These are phyloP conservation scores for Leptographium wingfieldii DNA, from an alignment of 2,329 filamentous ascomycete genomes.

Conservation along the genomic window DNA sequence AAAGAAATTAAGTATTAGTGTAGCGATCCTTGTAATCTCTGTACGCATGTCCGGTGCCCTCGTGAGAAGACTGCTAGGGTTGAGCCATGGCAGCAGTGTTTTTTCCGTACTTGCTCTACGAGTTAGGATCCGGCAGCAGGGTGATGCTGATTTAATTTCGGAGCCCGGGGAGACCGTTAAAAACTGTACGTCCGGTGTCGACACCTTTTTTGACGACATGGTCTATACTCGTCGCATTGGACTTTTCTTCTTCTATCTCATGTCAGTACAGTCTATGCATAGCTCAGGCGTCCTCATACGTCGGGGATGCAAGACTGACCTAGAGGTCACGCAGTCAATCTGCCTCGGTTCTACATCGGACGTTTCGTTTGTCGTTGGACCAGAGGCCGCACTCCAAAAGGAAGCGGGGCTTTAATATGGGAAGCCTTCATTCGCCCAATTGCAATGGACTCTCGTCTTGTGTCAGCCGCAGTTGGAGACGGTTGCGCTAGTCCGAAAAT, in stretches of 20 bases:
- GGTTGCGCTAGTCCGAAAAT: no score
- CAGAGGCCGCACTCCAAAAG: no score
- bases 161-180: conserved; percentile 22
- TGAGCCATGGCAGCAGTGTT: conserved; percentile 16
- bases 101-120: no score
- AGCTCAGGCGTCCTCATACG: conserved; percentile 1
- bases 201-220: conserved; percentile 23
- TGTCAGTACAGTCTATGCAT: conserved; percentile 6
- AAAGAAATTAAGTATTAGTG: conserved; percentile 21
- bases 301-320: conserved; percentile 20
- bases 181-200: conserved; percentile 24
- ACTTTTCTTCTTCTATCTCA: conserved; percentile 22
- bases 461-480: no score
- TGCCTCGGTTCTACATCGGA: conserved; percentile 20
- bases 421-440: no score
- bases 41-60: conserved; percentile 25
- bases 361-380: no score
- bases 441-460: no score
- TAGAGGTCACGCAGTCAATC: conserved; percentile 30
- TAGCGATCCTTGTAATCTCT: conserved; percentile 21
- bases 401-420: no score
- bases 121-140: conserved; percentile 26
- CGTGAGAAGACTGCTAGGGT: conserved; percentile 9
- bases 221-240: conserved; percentile 26
- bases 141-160: conserved; percentile 24